These are phyloP conservation scores for Parachlorella kessleri DNA, from an alignment of 139 green algal genomes.

Conservation along the genomic window DNA sequence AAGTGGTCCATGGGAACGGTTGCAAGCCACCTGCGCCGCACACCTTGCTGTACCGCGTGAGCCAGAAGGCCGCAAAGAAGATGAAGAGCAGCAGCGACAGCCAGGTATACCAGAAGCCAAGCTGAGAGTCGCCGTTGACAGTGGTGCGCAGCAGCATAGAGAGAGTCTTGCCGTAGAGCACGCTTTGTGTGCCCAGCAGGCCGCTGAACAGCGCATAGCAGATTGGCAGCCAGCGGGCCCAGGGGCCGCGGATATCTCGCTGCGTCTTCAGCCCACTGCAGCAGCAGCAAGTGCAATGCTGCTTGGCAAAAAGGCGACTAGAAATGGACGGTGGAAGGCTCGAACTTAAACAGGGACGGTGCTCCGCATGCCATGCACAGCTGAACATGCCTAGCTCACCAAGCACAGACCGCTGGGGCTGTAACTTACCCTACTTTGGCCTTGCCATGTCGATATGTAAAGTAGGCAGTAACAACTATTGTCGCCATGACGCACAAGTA, in stretches of 20 bases:
- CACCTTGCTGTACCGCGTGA: conserved; percentile 80
- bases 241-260: conserved; percentile 23
- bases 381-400: too few relatives aligned
- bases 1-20: too few relatives aligned
- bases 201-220: conserved; percentile 77
- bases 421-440: not conserved
- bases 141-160: conserved; percentile 80
- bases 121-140: conserved; percentile 69
- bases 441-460: not conserved
- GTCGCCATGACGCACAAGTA: conserved; percentile 63
- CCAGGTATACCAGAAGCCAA: conserved; percentile 84
- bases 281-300: not conserved
- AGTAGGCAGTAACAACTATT: not conserved
- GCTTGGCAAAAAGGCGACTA: not conserved
- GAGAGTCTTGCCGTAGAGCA: conserved; percentile 88
- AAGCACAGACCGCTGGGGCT: too few relatives aligned
- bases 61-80: conserved; percentile 76
- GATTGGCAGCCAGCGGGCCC: conserved; percentile 70
- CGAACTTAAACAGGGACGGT: too few relatives aligned
- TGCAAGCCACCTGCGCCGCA: not conserved
- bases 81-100: conserved; percentile 74
- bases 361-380: too few relatives aligned
- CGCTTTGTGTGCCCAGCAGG: conserved; percentile 81
- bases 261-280: conserved; percentile 7
- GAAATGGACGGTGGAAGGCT: too few relatives aligned